phyloP scores from a whole-genome alignment of 148 eudicot genomes.

The Suaeda aralocaspica region DNA sequence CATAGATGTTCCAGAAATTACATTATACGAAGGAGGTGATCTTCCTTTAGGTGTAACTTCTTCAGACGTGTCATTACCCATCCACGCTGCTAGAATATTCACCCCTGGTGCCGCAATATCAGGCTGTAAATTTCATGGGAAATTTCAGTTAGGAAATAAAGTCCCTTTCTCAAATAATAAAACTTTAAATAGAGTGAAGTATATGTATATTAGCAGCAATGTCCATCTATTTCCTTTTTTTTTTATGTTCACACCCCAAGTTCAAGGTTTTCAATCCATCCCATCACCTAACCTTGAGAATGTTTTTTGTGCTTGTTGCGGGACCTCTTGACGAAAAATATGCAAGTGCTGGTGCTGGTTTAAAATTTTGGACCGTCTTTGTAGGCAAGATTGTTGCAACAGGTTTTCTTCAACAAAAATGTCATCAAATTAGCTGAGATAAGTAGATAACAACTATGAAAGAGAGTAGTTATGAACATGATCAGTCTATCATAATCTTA shows the following conservation, averaged over 20 bases:
- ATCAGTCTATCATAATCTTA: constrained; percentile 9
- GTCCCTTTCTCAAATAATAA: not conserved
- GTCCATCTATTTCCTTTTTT: too few relatives aligned
- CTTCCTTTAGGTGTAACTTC: constrained; percentile 31
- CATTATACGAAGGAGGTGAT: constrained; percentile 40
- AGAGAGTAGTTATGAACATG: not conserved
- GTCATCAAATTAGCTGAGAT: not conserved
- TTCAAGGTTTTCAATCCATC: not conserved
- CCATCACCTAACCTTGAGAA: constrained; percentile 47
- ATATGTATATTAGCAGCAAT: too few relatives aligned
- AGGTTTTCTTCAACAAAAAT: constrained; percentile 41
- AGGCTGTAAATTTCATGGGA: constrained; percentile 38
- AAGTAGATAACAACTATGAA: not conserved
- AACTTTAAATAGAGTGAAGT: not conserved
- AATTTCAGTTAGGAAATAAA: too few relatives aligned
- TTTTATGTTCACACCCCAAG: not conserved
- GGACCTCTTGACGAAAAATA: constrained; percentile 75
- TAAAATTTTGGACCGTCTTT: constrained; percentile 23
- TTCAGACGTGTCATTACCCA: constrained; percentile 33
- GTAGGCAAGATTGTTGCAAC: constrained; percentile 52
- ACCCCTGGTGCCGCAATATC: constrained; percentile 85
- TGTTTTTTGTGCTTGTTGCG: constrained; percentile 29
- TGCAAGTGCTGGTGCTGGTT: constrained; percentile 65
- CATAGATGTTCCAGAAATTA: constrained; percentile 76
- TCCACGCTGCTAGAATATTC: constrained; percentile 71